These are phyloP conservation scores for Hypholoma sublateritium DNA, from an alignment of 768 basidiomycete species.

Conservation along the genomic window DNA sequence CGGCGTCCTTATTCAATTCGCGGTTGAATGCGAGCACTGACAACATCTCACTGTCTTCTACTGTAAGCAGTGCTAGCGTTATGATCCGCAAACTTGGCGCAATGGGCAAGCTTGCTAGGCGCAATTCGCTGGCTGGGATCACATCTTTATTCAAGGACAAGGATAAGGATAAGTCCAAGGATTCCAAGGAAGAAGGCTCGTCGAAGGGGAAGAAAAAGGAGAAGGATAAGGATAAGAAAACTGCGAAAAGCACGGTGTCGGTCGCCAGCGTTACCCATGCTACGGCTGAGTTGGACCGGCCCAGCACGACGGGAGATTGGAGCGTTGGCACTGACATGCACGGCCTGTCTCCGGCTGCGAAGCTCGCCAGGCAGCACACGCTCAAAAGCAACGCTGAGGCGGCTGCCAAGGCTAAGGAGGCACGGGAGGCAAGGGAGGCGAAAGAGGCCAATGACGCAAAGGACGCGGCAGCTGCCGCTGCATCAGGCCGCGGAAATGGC, in stretches of 20 bases:
- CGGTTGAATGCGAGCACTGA: constrained; percentile 50
- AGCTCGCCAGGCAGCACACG: constrained; percentile 88
- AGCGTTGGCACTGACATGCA: constrained; percentile 55
- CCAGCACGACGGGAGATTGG: constrained; percentile 53
- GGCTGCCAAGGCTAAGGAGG: constrained; percentile 61
- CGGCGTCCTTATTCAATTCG: constrained; percentile 81
- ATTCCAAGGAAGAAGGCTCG: constrained; percentile 16
- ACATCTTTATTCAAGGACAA: constrained; percentile 94
- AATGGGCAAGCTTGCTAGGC: constrained; percentile 83
- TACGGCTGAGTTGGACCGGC: constrained; percentile 80
- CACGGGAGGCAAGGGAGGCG: constrained; percentile 44
- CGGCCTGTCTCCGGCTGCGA: constrained; percentile 87
- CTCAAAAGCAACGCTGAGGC: constrained; percentile 85
- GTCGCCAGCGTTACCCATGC: constrained; percentile 78
- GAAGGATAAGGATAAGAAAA: constrained; percentile 60
- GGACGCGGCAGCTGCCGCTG: constrained; percentile 38
- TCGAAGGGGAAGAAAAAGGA: constrained; percentile 41
- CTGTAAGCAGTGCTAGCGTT: constrained; percentile 91
- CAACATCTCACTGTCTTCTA: constrained; percentile 93
- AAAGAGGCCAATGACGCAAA: constrained; percentile 19
- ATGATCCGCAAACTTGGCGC: constrained; percentile 96
- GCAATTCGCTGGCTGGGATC: constrained; percentile 89
- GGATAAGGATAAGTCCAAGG: constrained; percentile 47
- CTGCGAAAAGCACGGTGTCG: constrained; percentile 61
- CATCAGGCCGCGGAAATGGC: constrained; percentile 21